Conservation (phyloP, 2,329 filamentous ascomycete species). For the Conoideocrella luteorostrata region DNA sequence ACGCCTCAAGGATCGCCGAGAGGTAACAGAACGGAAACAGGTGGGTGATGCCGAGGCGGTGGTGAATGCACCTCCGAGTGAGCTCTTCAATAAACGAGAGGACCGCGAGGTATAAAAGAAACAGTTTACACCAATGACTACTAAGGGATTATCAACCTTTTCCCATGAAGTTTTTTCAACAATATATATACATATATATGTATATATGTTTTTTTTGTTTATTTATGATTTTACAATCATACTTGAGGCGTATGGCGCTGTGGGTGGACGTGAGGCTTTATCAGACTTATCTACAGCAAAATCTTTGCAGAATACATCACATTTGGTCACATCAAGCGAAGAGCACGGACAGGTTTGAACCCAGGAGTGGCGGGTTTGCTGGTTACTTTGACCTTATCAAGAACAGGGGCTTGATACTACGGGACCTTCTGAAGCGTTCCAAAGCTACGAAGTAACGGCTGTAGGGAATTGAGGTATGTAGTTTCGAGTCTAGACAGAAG, state of each 20-base stretch:
- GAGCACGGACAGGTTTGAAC: not conserved
- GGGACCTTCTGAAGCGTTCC: no score
- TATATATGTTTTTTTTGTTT: not conserved
- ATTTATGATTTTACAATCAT: not conserved
- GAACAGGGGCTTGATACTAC: no score
- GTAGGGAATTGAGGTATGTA: no score
- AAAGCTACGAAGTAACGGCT: no score
- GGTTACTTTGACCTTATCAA: not conserved
- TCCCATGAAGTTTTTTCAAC: no score
- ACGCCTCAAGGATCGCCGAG: conserved; percentile 57
- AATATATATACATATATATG: no score
- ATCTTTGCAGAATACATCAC: not conserved
- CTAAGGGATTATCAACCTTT: not conserved
- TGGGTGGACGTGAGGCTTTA: not conserved
- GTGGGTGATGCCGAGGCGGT: conserved; percentile 81
- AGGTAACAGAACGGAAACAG: conserved; percentile 81
- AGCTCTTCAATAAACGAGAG: conserved; percentile 17
- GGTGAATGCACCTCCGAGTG: conserved; percentile 47
- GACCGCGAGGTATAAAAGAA: conserved; percentile 29
- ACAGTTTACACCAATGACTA: no score
- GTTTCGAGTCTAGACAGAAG: no score
- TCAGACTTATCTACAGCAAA: not conserved
- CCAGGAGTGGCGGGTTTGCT: not conserved
- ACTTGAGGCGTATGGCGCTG: not conserved
- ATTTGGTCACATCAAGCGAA: not conserved